Percentiles rank a stretch among this genome's conserved stretches.
These are phyloP conservation scores for Gleditsia sinensis DNA, from an alignment of 306 rosid genomes.

Conservation along the genomic window DNA sequence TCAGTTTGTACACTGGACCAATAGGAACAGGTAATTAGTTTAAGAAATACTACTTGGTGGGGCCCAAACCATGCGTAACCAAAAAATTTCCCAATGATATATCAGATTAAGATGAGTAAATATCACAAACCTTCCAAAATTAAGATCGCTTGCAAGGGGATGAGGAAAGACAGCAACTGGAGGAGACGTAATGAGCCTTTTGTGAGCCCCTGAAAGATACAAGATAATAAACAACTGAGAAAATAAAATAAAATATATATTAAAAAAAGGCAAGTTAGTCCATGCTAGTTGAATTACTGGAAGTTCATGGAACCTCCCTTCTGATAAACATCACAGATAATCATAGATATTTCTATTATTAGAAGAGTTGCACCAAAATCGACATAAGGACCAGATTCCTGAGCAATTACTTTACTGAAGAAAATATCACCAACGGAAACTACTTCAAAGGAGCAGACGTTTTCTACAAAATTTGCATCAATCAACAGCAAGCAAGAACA, in stretches of 20 bases:
- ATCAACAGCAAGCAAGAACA: not conserved
- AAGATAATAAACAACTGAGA: constrained; percentile 30
- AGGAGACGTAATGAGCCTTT: constrained; percentile 89
- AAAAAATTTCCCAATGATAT: not conserved
- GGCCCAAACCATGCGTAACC: not conserved
- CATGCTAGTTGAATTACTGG: not conserved
- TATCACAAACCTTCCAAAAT: constrained; percentile 77
- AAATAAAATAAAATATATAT: constrained; percentile 8
- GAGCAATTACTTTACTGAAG: not conserved
- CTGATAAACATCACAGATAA: not conserved
- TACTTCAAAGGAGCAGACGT: not conserved
- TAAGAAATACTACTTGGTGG: not conserved
- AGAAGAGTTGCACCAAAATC: not conserved
- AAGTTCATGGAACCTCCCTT: not conserved
- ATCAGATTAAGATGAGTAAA: constrained; percentile 18
- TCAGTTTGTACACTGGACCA: not conserved
- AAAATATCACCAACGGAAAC: not conserved
- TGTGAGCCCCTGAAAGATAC: constrained; percentile 74
- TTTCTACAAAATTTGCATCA: constrained; percentile 2
- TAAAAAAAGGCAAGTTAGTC: not conserved
- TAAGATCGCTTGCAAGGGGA: constrained; percentile 96
- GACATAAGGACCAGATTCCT: constrained; percentile 8
- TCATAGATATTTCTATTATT: not conserved
- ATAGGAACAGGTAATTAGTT: not conserved
- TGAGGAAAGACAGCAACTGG: constrained; percentile 98